phyloP scores from a whole-genome alignment of 208 protist species.

The Ichthyophonus hoferi region DNA sequence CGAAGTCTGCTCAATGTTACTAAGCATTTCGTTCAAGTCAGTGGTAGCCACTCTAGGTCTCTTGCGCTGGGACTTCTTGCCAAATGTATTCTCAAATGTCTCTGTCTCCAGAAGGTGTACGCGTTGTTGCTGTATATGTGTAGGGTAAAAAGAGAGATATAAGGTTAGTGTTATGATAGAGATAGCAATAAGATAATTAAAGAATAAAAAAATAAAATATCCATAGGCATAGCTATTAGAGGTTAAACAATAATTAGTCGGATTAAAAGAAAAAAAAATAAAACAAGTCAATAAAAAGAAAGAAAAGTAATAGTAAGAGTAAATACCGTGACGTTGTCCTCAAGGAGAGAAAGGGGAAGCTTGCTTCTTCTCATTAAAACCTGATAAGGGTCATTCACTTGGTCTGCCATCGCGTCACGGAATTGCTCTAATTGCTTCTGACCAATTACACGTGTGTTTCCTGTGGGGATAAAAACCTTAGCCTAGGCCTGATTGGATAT shows the following conservation, averaged over 20 bases:
- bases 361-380: slow-evolving; percentile 91
- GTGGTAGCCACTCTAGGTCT: slow-evolving; percentile 60
- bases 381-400: slow-evolving; percentile 92
- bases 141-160: too few species aligned
- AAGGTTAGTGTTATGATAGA: too few species aligned
- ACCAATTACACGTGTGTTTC: slow-evolving; percentile 89
- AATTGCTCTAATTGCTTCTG: slow-evolving; percentile 90
- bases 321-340: slow-evolving; percentile 66
- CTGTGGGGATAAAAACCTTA: slow-evolving; percentile 1
- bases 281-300: too few species aligned
- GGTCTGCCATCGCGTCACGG: slow-evolving; percentile 84
- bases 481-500: too few species aligned
- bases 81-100: slow-evolving; percentile 90
- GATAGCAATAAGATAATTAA: too few species aligned
- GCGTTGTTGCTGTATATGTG: background rate
- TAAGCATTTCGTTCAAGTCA: background rate
- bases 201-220: too few species aligned
- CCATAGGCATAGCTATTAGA: too few species aligned
- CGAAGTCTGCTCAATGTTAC: background rate
- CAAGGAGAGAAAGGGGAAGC: slow-evolving; percentile 88
- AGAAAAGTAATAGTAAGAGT: too few species aligned
- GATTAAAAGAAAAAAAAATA: too few species aligned
- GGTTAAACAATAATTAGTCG: too few species aligned
- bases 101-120: slow-evolving; percentile 82
- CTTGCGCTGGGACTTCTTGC: slow-evolving; percentile 85